Evolutionary conservation across 2,329 filamentous ascomycete genomes (phyloP).

Genomic region (Fonsecaea nubica): DNA sequence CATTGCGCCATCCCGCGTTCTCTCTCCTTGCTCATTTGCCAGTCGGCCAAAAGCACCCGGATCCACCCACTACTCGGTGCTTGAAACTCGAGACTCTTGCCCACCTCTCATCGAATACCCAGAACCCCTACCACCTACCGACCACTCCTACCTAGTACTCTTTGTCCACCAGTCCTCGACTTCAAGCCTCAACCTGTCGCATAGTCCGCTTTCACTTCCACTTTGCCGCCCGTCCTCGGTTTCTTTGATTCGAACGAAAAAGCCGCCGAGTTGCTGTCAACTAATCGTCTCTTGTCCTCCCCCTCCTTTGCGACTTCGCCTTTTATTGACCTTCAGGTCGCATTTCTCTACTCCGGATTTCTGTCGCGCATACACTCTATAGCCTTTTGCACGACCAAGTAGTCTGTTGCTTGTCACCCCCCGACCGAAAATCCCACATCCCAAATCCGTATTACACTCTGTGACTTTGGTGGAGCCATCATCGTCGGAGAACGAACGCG

Average conservation of each 20-base stretch:
- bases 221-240: constrained; percentile 23
- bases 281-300: constrained; percentile 1
- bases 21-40: constrained; percentile 20
- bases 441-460: constrained; percentile 25
- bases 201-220: constrained; percentile 16
- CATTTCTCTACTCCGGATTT: constrained; percentile 8
- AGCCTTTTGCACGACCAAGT: constrained; percentile 18
- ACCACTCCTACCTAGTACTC: not conserved
- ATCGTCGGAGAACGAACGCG: constrained; percentile 6
- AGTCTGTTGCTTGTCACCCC: constrained; percentile 14
- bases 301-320: constrained; percentile 10
- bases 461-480: constrained; percentile 29
- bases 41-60: not conserved
- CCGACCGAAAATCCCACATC: constrained; percentile 3
- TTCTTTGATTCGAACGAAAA: constrained; percentile 14
- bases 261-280: constrained; percentile 12
- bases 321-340: constrained; percentile 17
- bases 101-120: not conserved
- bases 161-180: constrained; percentile 9
- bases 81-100: constrained; percentile 1
- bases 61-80: constrained; percentile 1
- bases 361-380: constrained; percentile 8
- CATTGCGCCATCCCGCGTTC: constrained; percentile 34
- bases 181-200: constrained; percentile 18
- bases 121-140: not conserved